Base-by-base conservation (phyloP, 176 grass and related monocot genomes). In the Microstegium vimineum region DNA sequence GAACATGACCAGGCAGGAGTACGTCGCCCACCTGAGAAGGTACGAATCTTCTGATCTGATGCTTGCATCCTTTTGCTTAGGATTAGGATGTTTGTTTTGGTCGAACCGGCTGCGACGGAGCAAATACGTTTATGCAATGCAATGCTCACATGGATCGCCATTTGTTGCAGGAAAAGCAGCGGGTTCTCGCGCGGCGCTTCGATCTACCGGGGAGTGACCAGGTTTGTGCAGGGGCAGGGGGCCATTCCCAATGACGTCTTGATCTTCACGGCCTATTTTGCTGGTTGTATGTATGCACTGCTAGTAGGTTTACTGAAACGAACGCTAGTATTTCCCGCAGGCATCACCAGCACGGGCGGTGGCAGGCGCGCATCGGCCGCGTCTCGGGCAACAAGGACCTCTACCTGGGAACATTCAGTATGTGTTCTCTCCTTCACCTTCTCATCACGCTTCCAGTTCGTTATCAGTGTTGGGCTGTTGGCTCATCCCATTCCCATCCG, bases 361-460 rank as follows among this genome's bases (percentile, higher is more conserved):
- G 93, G 93, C 93, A 94, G 59, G 93, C 93, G 30, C 87, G 93
- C 72, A 94, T 94, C 34, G 93, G 93, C 66, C 88, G 93, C 71
- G 93, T 94, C 74, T 94, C 93, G 7, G 93, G 93, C 78, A 94
- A 92, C 85, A 94, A 94, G 78, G 93, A 92, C 70, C 90, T 94
- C 73, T 92, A 94, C 90, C 54, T 94, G 0, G 93, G 93, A 74
- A 94, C 93, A 52, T 94, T 94, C 82, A 69, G 93, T 94, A 57
- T 23, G 93, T 69, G 16, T 23, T 59, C 15, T 14, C 15, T 8
- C 16, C 40, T 71, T 92, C 41, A 46, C 6, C 31, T n/a, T 10
- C 22, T 26, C 81, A 63, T 10, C 77, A 57, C 26, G 72, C 20
- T 54, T 66, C 45, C 82, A 51, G 4, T 60, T 75, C 23, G 51